Percentiles rank a stretch among this genome's conserved stretches.
Conservation (phyloP, 1,139 yeast genomes). For the Hanseniaspora sp. region DNA sequence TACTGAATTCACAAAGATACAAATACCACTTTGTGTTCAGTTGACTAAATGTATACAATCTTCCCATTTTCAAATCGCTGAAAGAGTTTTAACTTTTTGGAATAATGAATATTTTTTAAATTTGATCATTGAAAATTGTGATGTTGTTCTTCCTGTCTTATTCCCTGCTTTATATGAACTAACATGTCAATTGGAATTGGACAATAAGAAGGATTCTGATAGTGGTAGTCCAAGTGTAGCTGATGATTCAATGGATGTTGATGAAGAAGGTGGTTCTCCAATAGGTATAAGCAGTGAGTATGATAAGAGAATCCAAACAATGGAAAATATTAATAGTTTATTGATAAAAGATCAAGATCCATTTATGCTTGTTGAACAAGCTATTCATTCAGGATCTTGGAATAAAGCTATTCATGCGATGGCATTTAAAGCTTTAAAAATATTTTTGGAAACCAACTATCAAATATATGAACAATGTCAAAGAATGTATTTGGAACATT, state of each 20-base stretch:
- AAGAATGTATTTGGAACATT: constrained; percentile 48
- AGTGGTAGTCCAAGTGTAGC: not conserved
- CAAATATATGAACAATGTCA: constrained; percentile 86
- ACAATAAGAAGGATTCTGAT: constrained; percentile 27
- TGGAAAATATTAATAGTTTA: constrained; percentile 15
- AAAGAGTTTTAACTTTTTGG: constrained; percentile 89
- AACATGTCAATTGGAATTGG: constrained; percentile 42
- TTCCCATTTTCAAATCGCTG: constrained; percentile 95
- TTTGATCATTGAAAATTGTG: constrained; percentile 80
- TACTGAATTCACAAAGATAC: constrained; percentile 77
- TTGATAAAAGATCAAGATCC: constrained; percentile 23
- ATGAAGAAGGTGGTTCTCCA: constrained; percentile 31
- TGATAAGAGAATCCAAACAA: constrained; percentile 12
- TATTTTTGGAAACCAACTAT: constrained; percentile 89
- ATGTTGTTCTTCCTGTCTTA: constrained; percentile 81
- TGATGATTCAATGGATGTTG: constrained; percentile 34
- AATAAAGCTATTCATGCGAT: constrained; percentile 84
- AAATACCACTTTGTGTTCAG: constrained; percentile 88
- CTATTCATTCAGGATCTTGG: constrained; percentile 45
- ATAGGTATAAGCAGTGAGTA: not conserved
- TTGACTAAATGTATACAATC: constrained; percentile 87
- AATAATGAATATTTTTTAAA: constrained; percentile 88
- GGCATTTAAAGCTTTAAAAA: constrained; percentile 82
- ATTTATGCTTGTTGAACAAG: constrained; percentile 31
- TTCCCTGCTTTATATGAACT: constrained; percentile 84